Evolutionary conservation across 352 stramenopile species (phyloP).

Genomic region (Globisporangium viniferum): DNA sequence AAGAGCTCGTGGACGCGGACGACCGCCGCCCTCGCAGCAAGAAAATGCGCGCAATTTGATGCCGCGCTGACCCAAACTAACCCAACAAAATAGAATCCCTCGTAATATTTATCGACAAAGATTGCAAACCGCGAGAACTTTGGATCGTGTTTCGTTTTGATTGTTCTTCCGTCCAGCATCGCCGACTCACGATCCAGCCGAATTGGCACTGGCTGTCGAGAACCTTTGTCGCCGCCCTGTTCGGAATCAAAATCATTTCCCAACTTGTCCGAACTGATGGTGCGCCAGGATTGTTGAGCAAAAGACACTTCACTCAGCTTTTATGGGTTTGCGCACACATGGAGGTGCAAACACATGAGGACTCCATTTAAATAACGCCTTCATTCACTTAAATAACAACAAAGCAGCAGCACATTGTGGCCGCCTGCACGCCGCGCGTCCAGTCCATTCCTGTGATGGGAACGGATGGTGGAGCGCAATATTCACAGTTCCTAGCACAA

Average conservation of each 20-base stretch:
- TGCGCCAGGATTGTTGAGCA: too few relatives aligned
- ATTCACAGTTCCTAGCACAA: not conserved
- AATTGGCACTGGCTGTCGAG: too few relatives aligned
- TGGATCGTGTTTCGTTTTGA: not conserved
- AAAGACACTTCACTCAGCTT: too few relatives aligned
- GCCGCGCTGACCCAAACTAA: not conserved
- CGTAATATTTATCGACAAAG: slow-evolving; percentile 5
- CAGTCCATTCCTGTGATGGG: slow-evolving; percentile 2
- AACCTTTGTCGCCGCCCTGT: too few relatives aligned
- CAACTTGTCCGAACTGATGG: too few relatives aligned
- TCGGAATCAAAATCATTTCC: too few relatives aligned
- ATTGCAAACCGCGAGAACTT: not conserved
- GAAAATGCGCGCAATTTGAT: not conserved
- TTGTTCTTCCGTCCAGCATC: not conserved
- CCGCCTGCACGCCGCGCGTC: not conserved
- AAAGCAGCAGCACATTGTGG: not conserved
- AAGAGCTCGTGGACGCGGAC: not conserved
- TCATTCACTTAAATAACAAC: slow-evolving; percentile 17
- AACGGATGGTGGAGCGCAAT: not conserved
- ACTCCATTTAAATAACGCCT: slow-evolving; percentile 7
- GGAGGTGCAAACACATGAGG: not conserved
- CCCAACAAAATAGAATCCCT: not conserved
- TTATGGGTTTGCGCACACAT: too few relatives aligned
- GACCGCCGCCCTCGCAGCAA: not conserved
- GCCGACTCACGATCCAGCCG: too few relatives aligned